phyloP scores from a whole-genome alignment of 306 rosid genomes.

The Sicyos baderoa region DNA sequence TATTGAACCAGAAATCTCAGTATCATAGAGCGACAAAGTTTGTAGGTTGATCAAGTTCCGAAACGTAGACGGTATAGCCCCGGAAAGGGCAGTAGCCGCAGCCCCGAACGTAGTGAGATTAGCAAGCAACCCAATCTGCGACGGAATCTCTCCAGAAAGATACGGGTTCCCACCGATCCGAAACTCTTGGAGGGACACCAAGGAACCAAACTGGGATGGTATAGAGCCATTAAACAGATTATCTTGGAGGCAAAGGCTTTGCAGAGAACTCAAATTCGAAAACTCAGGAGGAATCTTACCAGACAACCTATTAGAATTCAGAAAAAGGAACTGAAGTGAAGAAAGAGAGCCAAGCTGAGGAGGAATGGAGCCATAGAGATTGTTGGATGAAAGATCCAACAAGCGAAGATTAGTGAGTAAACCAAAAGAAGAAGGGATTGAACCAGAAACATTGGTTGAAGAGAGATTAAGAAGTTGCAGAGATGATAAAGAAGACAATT shows the following conservation, averaged over 20 bases:
- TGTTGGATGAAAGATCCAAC: constrained; percentile 79
- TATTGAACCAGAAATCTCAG: constrained; percentile 65
- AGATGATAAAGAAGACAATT: constrained; percentile 65
- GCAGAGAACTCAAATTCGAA: constrained; percentile 58
- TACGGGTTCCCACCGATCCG: constrained; percentile 85
- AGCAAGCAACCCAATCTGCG: constrained; percentile 57
- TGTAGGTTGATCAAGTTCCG: constrained; percentile 77
- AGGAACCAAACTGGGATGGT: constrained; percentile 71
- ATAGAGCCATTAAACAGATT: constrained; percentile 67
- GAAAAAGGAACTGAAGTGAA: constrained; percentile 74
- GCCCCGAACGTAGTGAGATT: constrained; percentile 91
- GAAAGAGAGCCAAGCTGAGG: constrained; percentile 61
- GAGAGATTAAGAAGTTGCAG: constrained; percentile 90
- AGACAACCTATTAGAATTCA: constrained; percentile 58
- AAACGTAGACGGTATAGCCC: constrained; percentile 65
- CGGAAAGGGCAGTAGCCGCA: constrained; percentile 87
- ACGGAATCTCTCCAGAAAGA: constrained; percentile 66
- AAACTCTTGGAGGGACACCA: constrained; percentile 67
- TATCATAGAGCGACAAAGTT: constrained; percentile 75
- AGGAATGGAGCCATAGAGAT: constrained; percentile 66
- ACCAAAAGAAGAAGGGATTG: constrained; percentile 72
- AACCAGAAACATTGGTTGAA: constrained; percentile 74
- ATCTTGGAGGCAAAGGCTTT: constrained; percentile 68
- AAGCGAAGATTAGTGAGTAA: constrained; percentile 58
- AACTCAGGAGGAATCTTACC: constrained; percentile 73